Evolutionary conservation across 306 rosid species (phyloP), one percentile per base, ranked within the genome.

Genomic region (Rosa lucieae): DNA sequence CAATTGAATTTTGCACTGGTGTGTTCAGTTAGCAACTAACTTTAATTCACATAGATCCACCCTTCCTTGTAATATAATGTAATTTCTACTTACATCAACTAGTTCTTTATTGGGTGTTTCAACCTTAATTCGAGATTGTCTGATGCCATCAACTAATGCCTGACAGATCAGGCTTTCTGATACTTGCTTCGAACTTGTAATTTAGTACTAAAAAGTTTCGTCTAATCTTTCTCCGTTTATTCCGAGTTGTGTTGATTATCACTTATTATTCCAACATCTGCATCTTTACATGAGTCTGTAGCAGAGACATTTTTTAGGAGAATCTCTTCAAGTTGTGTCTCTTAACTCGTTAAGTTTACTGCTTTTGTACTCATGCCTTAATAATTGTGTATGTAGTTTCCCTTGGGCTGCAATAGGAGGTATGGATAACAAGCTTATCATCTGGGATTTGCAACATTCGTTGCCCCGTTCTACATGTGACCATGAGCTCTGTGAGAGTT

Each of bases 351-450:
- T 23, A 3, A 53, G 65, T 59, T 48, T 44, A 47, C 66, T 51
- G 65, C 21, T 71, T 37, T 72, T 77, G 7, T 58, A 23, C 69
- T 75, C 55, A 44, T 85, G 49, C 67, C 78, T 78, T 56, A 12
- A 6, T 66, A 77, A 80, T 79, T 73, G 67, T 84, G 72, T 72
- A 43, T 74, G 70, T 76, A 93, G 98, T 84, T 83, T 61, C 76
- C 79, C 86, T 10, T 93, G 96, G 99, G 97, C 88, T 17, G 97
- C 94, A 61, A 83, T 90, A 72, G 99, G 99, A 56, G 65, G 98
- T 78, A 79, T 95, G 98, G 99, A 95, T 84, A 59, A 76, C 9
- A 91, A 86, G 82, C 88, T 95, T 62, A 49, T 85, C 44, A 87
- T 95, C 67, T 93, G 98, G 99, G 98, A 95, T 81, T 46, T 95